phyloP scores from a whole-genome alignment of 768 basidiomycete species.

The Pilatotrama ljubarskyi region DNA sequence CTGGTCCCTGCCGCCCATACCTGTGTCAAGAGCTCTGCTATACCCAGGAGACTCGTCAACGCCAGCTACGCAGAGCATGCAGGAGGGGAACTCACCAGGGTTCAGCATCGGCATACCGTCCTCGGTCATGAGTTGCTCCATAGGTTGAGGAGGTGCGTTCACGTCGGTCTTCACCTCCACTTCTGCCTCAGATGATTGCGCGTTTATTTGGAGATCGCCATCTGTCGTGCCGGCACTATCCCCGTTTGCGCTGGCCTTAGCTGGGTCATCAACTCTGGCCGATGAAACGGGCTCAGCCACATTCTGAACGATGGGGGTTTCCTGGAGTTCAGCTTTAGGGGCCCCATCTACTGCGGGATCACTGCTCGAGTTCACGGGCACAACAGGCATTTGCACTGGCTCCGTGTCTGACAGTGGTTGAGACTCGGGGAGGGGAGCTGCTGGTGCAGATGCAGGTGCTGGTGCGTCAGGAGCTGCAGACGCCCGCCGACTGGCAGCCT shows the following conservation, averaged over 20 bases:
- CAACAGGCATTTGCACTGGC: not conserved
- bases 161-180: slow-evolving; percentile 5
- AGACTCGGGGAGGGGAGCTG: not conserved
- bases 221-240: not conserved
- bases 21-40: slow-evolving; percentile 66
- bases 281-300: too few species aligned
- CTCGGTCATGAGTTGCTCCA: slow-evolving; percentile 60
- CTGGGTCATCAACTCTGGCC: too few species aligned
- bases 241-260: not conserved
- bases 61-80: not conserved
- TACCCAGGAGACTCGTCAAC: not conserved
- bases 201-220: not conserved
- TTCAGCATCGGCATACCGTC: slow-evolving; percentile 69
- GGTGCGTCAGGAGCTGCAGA: not conserved
- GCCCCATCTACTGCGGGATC: too few species aligned
- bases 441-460: not conserved
- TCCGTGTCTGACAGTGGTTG: not conserved
- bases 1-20: slow-evolving; percentile 33
- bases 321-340: too few species aligned
- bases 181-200: slow-evolving; percentile 7
- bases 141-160: slow-evolving; percentile 38
- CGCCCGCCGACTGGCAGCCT: slow-evolving; percentile 5
- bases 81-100: slow-evolving; percentile 49
- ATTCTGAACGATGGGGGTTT: too few species aligned
- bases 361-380: too few species aligned